Conservation (phyloP, 2,329 filamentous ascomycete genomes). For the Myriangium duriaei region DNA sequence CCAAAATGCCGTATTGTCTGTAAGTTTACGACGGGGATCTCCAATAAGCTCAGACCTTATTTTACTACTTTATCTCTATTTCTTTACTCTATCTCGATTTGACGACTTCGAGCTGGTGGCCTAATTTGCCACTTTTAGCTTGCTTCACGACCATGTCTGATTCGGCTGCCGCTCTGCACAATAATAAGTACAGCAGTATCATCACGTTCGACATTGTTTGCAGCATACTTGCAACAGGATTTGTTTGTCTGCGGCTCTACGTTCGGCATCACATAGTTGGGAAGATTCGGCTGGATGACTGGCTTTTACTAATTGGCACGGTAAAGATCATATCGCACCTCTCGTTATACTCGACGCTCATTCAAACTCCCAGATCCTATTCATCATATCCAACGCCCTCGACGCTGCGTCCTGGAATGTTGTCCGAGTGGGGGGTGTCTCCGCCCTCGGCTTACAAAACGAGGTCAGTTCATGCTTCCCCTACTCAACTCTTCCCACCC, state of each 20-base stretch:
- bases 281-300: not conserved
- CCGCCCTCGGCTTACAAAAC: not conserved
- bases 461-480: not conserved
- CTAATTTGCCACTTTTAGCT: too few species aligned
- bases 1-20: too few species aligned
- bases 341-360: not conserved
- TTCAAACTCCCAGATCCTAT: not conserved
- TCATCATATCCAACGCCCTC: not conserved
- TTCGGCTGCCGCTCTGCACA: too few species aligned
- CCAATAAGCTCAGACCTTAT: too few species aligned
- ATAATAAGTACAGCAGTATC: not conserved
- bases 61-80: too few species aligned
- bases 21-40: too few species aligned
- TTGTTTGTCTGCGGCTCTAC: not conserved
- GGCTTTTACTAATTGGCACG: not conserved
- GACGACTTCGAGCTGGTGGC: too few species aligned
- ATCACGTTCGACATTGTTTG: not conserved
- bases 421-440: not conserved
- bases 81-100: too few species aligned
- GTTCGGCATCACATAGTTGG: not conserved
- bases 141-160: too few species aligned
- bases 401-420: not conserved
- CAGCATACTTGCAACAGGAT: not conserved
- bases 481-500: not conserved
- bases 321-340: not conserved